Evolutionary conservation across 768 basidiomycete species (phyloP), one percentile per base, ranked within the genome.

Genomic region (Daedaleopsis nitida): DNA sequence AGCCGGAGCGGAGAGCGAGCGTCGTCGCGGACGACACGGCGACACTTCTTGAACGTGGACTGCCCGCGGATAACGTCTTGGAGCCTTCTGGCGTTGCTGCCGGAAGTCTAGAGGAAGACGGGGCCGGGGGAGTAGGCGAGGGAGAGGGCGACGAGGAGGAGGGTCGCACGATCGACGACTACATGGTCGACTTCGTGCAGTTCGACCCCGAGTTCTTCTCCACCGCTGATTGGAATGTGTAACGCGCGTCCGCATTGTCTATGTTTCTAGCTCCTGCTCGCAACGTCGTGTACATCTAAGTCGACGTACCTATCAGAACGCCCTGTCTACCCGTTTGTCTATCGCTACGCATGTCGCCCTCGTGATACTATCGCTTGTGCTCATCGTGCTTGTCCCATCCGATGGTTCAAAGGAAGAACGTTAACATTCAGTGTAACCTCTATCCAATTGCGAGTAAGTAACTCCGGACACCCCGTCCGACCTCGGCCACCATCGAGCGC

Each of bases 141-240:
- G 87, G 80, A 0, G 63, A 52, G 5, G 71, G 70, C 35, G 71
- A 66, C 21, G 75, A 73, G 12, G 76, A 77, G 3, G 86, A 89
- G 39, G 88, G 89, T 1, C 92, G 92, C 16, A 87, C 86, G 10
- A 79, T 89, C 17, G 86, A 88, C 43, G 93, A 95, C 58, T 95
- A 92, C 69, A 95, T 97, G 93, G 77, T 97, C 34, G 70, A 77
- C 16, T 81, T 86, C 65, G 86, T 89, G 24, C 77, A 80, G 54
- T 70, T 68, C 44, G 88, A 93, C 65, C 82, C 80, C 70, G 86
- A 87, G 39, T 87, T 81, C 72, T 94, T 94, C 75, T 78, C 75
- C 59, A 35, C 51, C 34, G 42, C 27, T 19, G 87, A 88, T 45
- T 92, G 90, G 89, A 81, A 85, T 54, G 32, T 88, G 86, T 78